Evolutionary conservation across 2,329 filamentous ascomycete species (phyloP), one percentile per base, ranked within the genome.

Genomic region (Dothistroma pini): DNA sequence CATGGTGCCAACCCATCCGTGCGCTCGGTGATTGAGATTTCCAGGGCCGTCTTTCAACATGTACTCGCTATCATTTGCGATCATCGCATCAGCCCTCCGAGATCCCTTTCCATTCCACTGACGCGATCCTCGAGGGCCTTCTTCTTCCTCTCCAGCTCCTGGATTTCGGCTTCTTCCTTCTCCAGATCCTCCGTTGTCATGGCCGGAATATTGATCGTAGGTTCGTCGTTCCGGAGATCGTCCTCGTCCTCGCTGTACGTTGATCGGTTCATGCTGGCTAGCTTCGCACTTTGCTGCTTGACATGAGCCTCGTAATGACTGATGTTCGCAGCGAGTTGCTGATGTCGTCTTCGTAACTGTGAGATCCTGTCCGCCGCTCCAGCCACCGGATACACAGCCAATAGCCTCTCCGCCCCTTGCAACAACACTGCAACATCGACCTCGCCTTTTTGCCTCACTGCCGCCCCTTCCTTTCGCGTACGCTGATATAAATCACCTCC

Each of bases 391-490:
- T 97, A 97, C 31, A 97, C 93, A 50, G 84, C 84, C 68, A 92
- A 93, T 32, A 97, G 83, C 80, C 92, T 96, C 80, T 97, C 92
- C 0, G 93, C 93, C 0, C 93, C 93, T 57, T 85, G 83, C 22
- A 99, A 81, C 32, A 99, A 78, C 1, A 96, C 83, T 70, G 96
- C 90, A 2, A 97, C 87, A 74, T 97, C 91, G 2, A 97, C 83
- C 25, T 96, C 91, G 10, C 87, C 88, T 64, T 83, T 84, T 41
- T 69, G 66, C 14, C 69, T 58, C 31, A 58, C 83, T 58, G 72
- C 81, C 64, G 76, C 85, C 65, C 79, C 82, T 5, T 83, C 84
- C 61, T 81, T 80, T 60, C 85, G 81, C 53, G 97, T 91, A 73
- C 89, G 85, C 51, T 90, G 87, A 74, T 96, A 91, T 74, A 97